Conservation (phyloP, 2,329 filamentous ascomycete species). For the Aspergillus viridinutans region DNA sequence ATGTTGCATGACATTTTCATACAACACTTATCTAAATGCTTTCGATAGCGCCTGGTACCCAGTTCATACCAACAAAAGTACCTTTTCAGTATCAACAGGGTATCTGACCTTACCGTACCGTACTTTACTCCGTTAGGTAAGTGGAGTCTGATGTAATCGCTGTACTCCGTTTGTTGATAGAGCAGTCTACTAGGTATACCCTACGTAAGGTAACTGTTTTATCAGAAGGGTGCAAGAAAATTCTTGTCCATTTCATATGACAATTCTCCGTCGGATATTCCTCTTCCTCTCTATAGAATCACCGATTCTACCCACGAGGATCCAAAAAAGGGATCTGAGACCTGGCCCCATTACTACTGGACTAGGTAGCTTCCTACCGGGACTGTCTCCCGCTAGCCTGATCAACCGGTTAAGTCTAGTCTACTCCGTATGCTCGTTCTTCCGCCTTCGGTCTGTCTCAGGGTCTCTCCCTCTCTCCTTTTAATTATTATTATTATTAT, state of each 20-base stretch:
- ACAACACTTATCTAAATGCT: too few species aligned
- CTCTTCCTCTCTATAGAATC: background rate
- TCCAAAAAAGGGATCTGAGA: background rate
- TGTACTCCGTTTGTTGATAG: too few species aligned
- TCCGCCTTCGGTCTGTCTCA: conserved; percentile 6
- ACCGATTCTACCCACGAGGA: background rate
- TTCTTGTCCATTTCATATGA: background rate
- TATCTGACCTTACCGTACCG: background rate
- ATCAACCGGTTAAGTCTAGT: conserved; percentile 5
- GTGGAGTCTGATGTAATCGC: background rate
- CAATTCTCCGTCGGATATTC: too few species aligned
- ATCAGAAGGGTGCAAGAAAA: background rate
- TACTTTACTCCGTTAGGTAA: background rate
- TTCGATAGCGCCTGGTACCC: background rate
- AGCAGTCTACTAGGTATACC: too few species aligned
- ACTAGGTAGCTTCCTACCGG: background rate
- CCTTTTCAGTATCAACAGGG: background rate
- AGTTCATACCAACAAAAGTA: background rate
- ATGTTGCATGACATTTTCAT: background rate
- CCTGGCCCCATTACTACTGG: background rate
- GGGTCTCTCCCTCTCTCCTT: conserved; percentile 7
- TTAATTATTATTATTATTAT: conserved; percentile 1
- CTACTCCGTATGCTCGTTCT: background rate
- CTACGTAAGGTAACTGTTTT: background rate
- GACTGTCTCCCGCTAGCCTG: background rate